Base-by-base conservation (phyloP, 1,284 basidiomycete species). In the Porodaedalea pini region DNA sequence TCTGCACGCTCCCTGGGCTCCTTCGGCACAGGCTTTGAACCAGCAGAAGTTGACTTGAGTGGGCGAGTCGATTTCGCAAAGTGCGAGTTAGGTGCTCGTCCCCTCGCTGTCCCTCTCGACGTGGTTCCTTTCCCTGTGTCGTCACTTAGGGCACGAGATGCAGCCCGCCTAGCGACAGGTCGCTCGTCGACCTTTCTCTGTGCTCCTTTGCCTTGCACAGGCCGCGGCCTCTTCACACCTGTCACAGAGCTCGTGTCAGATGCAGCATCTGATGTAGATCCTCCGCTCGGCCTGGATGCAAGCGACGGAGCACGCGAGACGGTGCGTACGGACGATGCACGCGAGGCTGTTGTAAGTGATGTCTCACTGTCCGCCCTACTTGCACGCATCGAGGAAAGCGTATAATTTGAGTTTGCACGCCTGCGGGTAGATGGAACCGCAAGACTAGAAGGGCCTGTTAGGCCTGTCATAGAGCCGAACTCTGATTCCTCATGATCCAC, bases 111-210 rank as follows among this genome's bases (percentile, higher is more conserved):
- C 6, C 29, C 45, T 29, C 19, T 37, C 31, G 5, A 15, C 4
- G 15, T 11, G 10, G 21, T 15, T 15, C 25, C 15, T 7, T 47
- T 47, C 13, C 15, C 25, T 31, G 23, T 13, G 8, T 19, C 15
- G 4, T 40, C 31, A 10, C 4, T 15, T 10, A 19, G 31, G 68
- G 19, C 49, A 62, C 2, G 53, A 63, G 15, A 69, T 68, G 2
- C 59, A 19, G 54, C 56, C 71, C 39, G 31, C 62, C 23, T 62
- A 71, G 6, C 68, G 29, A 17, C 27, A 67, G 36, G 68, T 73
- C 52, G 44, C 68, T 49, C 10, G 8, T 4, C 27, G 7, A 11
- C 37, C 39, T 36, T 36, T 3, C 17, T 37, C 21, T 19, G 21
- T 4, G 10, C 21, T 15, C 10, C n/a, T 32, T 31, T 44, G 21